These are phyloP conservation scores for Funneliformis caledonium DNA, from an alignment of 371 early-diverging fungal species.

Conservation along the genomic window DNA sequence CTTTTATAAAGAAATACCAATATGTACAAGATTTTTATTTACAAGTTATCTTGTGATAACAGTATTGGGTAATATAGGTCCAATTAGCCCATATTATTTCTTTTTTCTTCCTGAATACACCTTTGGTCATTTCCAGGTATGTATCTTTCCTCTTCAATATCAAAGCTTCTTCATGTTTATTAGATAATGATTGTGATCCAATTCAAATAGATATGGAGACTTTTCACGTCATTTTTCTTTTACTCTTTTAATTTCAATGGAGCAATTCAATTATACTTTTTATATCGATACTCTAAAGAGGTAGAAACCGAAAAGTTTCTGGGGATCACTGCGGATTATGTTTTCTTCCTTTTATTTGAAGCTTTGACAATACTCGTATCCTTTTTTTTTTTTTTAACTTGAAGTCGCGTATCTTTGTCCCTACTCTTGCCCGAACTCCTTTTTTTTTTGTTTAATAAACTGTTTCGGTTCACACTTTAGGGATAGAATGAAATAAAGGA, in stretches of 20 bases:
- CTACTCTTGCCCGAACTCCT: background rate
- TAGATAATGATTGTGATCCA: background rate
- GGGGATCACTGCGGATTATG: slow-evolving; percentile 79
- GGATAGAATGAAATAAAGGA: background rate
- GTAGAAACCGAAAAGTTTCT: slow-evolving; percentile 74
- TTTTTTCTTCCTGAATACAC: background rate
- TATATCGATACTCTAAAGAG: slow-evolving; percentile 72
- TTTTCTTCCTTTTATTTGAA: slow-evolving; percentile 69
- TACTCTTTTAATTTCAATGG: slow-evolving; percentile 60
- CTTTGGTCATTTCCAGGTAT: slow-evolving; percentile 3
- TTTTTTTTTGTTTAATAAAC: background rate
- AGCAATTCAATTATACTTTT: slow-evolving; percentile 72
- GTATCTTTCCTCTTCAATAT: too few species aligned
- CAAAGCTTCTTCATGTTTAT: background rate
- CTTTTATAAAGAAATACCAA: slow-evolving; percentile 17
- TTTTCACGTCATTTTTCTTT: slow-evolving; percentile 73
- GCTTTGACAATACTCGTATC: slow-evolving; percentile 45
- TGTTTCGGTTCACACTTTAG: background rate
- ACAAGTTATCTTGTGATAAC: background rate
- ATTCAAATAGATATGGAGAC: slow-evolving; percentile 45
- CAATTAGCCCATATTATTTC: too few species aligned
- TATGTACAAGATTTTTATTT: slow-evolving; percentile 35
- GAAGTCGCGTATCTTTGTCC: background rate
- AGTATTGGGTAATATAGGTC: background rate
- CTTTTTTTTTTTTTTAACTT: slow-evolving; percentile 27